Base-by-base conservation (phyloP, 2,329 filamentous ascomycete species). In the Penicillium aurantiogriseum region DNA sequence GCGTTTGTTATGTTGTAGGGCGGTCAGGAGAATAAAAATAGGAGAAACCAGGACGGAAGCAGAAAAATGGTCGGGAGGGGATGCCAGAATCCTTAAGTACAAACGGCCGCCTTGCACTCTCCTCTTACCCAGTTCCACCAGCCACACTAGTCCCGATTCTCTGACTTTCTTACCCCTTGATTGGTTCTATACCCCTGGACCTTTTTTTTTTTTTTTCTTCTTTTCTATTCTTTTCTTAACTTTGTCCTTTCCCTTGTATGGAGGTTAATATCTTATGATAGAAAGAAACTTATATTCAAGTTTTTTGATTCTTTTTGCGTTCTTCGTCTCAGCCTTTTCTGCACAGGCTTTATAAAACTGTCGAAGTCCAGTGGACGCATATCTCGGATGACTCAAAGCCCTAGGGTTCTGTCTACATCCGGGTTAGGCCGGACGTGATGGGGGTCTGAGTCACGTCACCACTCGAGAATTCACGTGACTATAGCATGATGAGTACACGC, bases 1-100 rank as follows among this genome's bases (percentile, higher is more conserved):
- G 62, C 60, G 63, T 58, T 55, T 58, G 56, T 63, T 60, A 54
- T 61, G 62, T 51, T 51, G 55, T 59, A 57, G 43, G 57, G 58
- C 50, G 48, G 48, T 57, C 42, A 61, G 51, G 53, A 39, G 53
- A 52, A 59, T 57, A 51, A 61, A 61, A 58, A 63, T 54, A 57
- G 57, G 57, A 59, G 51, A 57, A 53, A 58, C 52, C 57, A 59
- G 60, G 60, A 64, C 61, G 56, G 62, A 63, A 63, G 62, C 58
- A 63, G 56, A 65, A 61, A 62, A 63, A 53, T 46, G 47, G 57
- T 58, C 59, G 58, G 62, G 62, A 60, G 65, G 63, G 64, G 63
- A 63, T 58, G 62, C 61, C 57, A 64, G 63, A 66, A 63, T 65
- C 61, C 65, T 67, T 67, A 67, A 67, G 65, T 67, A 67, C 65